Conservation (phyloP, 345 rosid species). For the Eucalyptus guilfoylei region DNA sequence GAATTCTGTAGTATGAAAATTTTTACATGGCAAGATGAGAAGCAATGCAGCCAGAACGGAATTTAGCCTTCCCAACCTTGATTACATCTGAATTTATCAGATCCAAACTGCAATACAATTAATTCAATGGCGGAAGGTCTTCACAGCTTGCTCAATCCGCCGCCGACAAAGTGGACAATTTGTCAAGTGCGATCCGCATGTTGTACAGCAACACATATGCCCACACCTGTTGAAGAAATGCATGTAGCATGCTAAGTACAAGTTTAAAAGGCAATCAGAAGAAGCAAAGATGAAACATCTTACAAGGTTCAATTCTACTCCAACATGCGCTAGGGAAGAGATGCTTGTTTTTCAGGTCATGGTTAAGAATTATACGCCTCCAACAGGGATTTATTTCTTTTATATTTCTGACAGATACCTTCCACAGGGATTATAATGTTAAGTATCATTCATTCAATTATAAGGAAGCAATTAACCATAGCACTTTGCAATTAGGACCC, state of each 20-base stretch:
- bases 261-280: not conserved
- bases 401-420: not conserved
- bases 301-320: not conserved
- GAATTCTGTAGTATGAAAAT: not conserved
- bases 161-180: constrained; percentile 86
- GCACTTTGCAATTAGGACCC: not conserved
- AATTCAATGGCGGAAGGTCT: constrained; percentile 69
- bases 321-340: not conserved
- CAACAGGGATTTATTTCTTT: not conserved
- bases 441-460: not conserved
- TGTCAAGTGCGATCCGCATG: constrained; percentile 63
- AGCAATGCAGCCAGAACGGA: not conserved
- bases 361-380: not conserved
- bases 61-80: not conserved
- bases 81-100: not conserved
- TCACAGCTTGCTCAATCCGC: constrained; percentile 74
- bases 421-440: not conserved
- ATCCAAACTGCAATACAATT: not conserved
- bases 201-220: constrained; percentile 88
- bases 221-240: constrained; percentile 52
- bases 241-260: not conserved
- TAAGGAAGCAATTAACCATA: not conserved
- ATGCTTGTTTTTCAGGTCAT: not conserved
- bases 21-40: not conserved
- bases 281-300: not conserved